Conservation (phyloP, 164 flowering plant species). For the Chimonanthus salicifolius region DNA sequence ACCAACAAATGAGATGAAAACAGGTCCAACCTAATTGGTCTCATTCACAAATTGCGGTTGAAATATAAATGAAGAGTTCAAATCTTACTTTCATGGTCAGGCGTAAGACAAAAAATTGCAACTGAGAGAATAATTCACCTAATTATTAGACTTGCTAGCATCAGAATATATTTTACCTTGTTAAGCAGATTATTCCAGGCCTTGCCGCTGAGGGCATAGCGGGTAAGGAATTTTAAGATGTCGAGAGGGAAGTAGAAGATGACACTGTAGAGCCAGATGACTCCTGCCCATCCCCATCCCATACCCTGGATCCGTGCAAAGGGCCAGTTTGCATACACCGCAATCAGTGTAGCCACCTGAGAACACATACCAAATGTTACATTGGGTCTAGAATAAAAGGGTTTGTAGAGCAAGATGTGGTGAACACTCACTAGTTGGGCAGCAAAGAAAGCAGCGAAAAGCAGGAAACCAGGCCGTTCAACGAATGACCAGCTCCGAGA, state of each 20-base stretch:
- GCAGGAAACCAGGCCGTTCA: constrained; percentile 77
- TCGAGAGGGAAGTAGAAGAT: constrained; percentile 73
- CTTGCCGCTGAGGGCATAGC: constrained; percentile 46
- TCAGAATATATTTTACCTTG: constrained; percentile 27
- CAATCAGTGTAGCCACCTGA: constrained; percentile 58
- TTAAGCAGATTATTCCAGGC: constrained; percentile 60
- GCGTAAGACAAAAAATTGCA: too few relatives aligned
- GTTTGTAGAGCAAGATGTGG: neutral
- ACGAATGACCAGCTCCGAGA: constrained; percentile 79
- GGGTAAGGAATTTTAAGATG: constrained; percentile 55
- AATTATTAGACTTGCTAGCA: neutral
- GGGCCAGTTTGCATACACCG: constrained; percentile 57
- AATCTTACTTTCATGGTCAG: too few relatives aligned
- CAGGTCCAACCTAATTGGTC: too few relatives aligned
- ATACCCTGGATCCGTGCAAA: constrained; percentile 59
- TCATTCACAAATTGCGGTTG: too few relatives aligned
- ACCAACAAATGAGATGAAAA: neutral
- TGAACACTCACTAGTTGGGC: constrained; percentile 58
- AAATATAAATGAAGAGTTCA: too few relatives aligned
- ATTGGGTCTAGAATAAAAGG: neutral
- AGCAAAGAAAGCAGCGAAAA: constrained; percentile 50
- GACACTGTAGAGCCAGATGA: constrained; percentile 60
- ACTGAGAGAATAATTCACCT: neutral
- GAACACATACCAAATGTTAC: neutral
- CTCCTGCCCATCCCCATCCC: constrained; percentile 89